Conservation (phyloP, 23 red algal genomes). For the Agarophyton chilense region DNA sequence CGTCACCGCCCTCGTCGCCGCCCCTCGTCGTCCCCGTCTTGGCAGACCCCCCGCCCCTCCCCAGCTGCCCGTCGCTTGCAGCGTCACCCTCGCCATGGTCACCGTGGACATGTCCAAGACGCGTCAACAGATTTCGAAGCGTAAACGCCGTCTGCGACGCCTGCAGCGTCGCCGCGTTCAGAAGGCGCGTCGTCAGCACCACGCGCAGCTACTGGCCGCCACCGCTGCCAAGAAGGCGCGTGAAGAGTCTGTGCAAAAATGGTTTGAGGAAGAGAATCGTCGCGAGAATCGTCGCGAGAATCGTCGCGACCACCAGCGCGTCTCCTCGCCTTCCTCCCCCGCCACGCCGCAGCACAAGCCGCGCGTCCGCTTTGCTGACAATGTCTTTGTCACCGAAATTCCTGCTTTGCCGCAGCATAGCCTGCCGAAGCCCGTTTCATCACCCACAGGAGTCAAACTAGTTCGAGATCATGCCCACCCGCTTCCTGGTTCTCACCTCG, state of each 20-base stretch:
- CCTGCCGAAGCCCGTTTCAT: slow-evolving; percentile 21
- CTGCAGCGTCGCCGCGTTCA: background rate
- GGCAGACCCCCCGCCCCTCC: no score
- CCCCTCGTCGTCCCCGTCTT: no score
- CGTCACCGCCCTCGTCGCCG: no score
- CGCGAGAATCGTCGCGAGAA: background rate
- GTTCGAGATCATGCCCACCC: background rate
- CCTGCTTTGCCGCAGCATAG: background rate
- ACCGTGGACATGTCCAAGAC: slow-evolving; percentile 37
- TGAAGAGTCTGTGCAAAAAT: background rate
- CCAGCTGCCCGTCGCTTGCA: no score
- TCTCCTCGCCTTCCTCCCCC: no score
- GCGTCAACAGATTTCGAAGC: slow-evolving; percentile 32
- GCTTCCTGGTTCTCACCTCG: background rate
- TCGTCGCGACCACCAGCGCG: background rate
- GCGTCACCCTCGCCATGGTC: background rate
- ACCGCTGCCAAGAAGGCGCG: background rate
- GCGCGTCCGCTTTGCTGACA: slow-evolving; percentile 24
- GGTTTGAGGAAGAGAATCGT: slow-evolving; percentile 37
- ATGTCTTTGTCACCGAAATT: slow-evolving; percentile 45
- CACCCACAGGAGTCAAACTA: background rate
- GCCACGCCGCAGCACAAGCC: no score
- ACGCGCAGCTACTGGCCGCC: background rate
- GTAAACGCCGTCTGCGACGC: slow-evolving; percentile 15
- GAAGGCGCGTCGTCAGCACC: slow-evolving; percentile 11